phyloP scores from a whole-genome alignment of 2,329 filamentous ascomycete genomes.

The Stachybotrys chartarum region DNA sequence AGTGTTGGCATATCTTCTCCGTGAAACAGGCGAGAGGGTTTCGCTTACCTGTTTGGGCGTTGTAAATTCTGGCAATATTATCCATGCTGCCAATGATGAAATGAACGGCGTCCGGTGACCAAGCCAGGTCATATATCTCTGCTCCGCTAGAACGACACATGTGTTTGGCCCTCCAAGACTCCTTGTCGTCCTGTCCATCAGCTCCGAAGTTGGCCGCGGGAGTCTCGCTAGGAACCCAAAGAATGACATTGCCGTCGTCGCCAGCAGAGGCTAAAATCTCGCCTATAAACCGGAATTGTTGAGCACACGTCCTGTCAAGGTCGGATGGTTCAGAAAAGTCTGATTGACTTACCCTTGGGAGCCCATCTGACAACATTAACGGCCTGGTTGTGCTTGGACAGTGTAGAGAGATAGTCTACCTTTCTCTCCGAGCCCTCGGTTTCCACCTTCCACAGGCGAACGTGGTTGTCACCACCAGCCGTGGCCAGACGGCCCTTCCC shows the following conservation, averaged over 20 bases:
- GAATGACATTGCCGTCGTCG: constrained; percentile 92
- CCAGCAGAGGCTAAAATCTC: constrained; percentile 92
- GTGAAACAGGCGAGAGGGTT: not conserved
- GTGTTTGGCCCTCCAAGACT: constrained; percentile 93
- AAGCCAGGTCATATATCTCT: constrained; percentile 96
- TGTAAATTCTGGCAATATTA: constrained; percentile 95
- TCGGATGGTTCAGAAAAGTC: not conserved
- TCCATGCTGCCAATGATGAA: constrained; percentile 99
- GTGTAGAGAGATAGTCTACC: constrained; percentile 84
- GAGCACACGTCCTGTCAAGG: not conserved
- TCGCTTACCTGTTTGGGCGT: constrained; percentile 72
- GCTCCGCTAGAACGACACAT: constrained; percentile 95
- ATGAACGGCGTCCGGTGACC: constrained; percentile 94
- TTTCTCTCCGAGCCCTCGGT: constrained; percentile 77
- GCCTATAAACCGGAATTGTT: constrained; percentile 42
- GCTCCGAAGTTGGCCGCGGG: constrained; percentile 67
- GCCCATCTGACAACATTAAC: constrained; percentile 98
- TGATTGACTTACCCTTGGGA: constrained; percentile 62
- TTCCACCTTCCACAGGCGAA: constrained; percentile 91
- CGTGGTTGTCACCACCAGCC: constrained; percentile 92
- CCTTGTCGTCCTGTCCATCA: constrained; percentile 84
- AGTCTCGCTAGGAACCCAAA: constrained; percentile 86
- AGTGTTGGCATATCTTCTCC: not conserved
- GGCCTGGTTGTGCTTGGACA: constrained; percentile 90
- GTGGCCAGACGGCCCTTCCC: constrained; percentile 90